Conservation (phyloP, 2,329 filamentous ascomycete genomes). For the Trichophyton schoenleinii region DNA sequence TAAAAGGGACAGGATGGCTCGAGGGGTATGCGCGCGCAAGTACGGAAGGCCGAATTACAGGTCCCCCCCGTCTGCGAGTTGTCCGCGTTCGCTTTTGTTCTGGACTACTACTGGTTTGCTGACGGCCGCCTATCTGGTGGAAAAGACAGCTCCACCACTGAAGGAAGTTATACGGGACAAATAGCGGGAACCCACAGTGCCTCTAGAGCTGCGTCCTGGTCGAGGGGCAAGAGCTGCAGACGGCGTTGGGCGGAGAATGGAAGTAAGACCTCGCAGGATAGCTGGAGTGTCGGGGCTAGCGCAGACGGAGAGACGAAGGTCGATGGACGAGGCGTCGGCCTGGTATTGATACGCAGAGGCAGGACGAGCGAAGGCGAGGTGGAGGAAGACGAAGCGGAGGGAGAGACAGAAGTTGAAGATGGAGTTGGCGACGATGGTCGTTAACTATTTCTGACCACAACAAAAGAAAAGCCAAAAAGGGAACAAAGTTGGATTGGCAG, state of each 20-base stretch:
- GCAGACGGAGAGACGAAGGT: background rate
- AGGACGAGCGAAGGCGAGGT: no score
- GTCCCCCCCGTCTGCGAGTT: background rate
- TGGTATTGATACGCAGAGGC: no score
- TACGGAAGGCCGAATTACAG: background rate
- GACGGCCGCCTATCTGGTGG: background rate
- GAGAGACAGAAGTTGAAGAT: background rate
- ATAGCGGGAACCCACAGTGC: conserved; percentile 1
- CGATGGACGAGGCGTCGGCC: background rate
- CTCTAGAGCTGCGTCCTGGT: background rate
- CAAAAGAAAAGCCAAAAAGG: background rate
- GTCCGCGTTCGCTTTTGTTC: background rate
- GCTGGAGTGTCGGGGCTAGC: no score
- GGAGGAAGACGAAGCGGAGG: background rate
- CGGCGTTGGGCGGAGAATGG: background rate
- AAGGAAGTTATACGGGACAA: background rate
- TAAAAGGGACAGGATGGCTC: no score
- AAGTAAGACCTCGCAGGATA: background rate
- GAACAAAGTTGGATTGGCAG: background rate
- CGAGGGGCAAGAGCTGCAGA: background rate
- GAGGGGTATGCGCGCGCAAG: background rate
- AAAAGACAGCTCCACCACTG: background rate
- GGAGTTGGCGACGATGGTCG: no score
- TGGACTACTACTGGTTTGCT: background rate
- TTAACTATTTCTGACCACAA: background rate